Base-by-base conservation (phyloP, 2,329 filamentous ascomycete species). In the Fonsecaea monophora region DNA sequence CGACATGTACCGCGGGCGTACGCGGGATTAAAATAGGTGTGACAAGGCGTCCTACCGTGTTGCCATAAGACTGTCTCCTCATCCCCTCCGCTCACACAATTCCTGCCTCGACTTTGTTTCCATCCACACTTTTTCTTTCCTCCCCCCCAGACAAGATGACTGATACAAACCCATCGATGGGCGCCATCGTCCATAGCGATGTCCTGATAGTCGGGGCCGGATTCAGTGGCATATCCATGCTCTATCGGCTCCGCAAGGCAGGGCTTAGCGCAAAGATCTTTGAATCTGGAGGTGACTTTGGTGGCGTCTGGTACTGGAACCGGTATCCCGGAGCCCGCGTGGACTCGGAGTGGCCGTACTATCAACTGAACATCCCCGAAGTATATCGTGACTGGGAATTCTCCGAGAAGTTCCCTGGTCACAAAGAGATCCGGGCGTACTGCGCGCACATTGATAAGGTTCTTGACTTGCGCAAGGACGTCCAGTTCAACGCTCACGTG, bases 311-410 rank as follows among this genome's bases (percentile, higher is more conserved):
- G 86, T 76, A 81, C 53, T 86, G 81, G 82, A 91, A 91, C 77
- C 93, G 96, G 79, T 98, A 97, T 80, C 85, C 84, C 0, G 85
- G 85, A 0, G 82, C 84, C 1, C 75, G 79, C 0, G 84, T 87
- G 2, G 86, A 89, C 75, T 84, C 81, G 0, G 81, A 85, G 61
- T 79, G 84, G 2, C 84, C 84, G 0, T 78, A 82, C 61, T 87
- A 87, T 66, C 80, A 87, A 69, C 83, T 84, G 62, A 83, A 80
- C 1, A 83, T 82, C 73, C 84, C 84, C 0, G 79, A 82, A 37
- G 75, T 82, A 2, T 83, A 77, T 73, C 75, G 79, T 30, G 77
- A 78, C 53, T 86, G 80, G 78, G 78, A 75, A 18, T 86, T 82
- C 78, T 74, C 74, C 9, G 73, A 80, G 67, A 72, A 75, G 37